phyloP scores from a whole-genome alignment of 1,284 basidiomycete genomes.

The Vanrija humicola region DNA sequence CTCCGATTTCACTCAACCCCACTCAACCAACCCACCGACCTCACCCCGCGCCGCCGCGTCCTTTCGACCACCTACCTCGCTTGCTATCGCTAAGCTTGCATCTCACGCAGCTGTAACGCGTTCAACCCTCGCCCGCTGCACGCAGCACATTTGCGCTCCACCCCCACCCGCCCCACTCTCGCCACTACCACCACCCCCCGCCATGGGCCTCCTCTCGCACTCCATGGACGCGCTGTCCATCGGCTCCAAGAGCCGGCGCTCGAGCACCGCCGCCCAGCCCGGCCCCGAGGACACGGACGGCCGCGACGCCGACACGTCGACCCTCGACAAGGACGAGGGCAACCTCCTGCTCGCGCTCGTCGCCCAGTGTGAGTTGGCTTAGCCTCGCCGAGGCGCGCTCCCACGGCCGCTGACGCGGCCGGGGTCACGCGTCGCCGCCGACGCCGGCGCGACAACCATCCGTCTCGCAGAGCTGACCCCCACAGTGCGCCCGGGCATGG shows the following conservation, averaged over 20 bases:
- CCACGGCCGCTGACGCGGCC: background rate
- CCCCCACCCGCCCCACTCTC: background rate
- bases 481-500: conserved; percentile 81
- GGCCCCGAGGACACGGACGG: conserved; percentile 27
- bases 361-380: conserved; percentile 42
- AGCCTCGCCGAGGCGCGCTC: background rate
- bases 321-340: conserved; percentile 49
- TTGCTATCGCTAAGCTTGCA: background rate
- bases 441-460: too few species aligned
- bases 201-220: conserved; percentile 32
- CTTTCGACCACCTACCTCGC: background rate
- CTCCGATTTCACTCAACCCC: too few species aligned
- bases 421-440: background rate
- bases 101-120: too few species aligned
- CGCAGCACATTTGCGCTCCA: too few species aligned
- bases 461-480: conserved; percentile 37
- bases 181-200: background rate
- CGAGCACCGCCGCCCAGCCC: conserved; percentile 12
- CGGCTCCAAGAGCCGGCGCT: conserved; percentile 13
- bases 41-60: background rate
- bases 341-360: conserved; percentile 48
- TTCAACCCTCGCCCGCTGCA: too few species aligned
- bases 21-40: background rate
- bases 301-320: conserved; percentile 43
- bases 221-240: conserved; percentile 28